Percentiles rank a stretch among this genome's conserved stretches.
phyloP scores from a whole-genome alignment of 345 rosid species.

The Geranium rotundifolium region DNA sequence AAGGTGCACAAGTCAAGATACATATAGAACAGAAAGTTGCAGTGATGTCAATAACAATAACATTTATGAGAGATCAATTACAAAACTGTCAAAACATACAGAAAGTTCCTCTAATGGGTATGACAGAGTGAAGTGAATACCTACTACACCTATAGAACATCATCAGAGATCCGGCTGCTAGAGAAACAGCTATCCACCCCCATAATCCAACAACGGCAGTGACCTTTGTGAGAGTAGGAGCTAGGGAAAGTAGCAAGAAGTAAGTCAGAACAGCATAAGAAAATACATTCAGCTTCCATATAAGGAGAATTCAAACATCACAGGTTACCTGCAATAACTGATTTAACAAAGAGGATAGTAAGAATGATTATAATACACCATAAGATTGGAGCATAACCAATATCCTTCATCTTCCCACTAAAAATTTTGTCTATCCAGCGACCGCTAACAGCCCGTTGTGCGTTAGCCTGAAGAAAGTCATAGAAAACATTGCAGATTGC shows the following conservation, averaged over 20 bases:
- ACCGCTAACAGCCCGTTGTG: conserved; percentile 30
- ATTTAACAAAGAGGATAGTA: conserved; percentile 57
- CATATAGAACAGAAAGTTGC: background rate
- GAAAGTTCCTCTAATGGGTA: background rate
- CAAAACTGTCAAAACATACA: background rate
- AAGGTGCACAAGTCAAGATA: background rate
- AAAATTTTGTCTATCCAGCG: conserved; percentile 36
- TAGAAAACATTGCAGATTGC: background rate
- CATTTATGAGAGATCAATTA: background rate
- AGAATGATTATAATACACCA: conserved; percentile 33
- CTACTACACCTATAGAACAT: conserved; percentile 66
- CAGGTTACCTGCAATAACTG: conserved; percentile 46
- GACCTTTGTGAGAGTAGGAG: conserved; percentile 66
- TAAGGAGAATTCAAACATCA: conserved; percentile 3
- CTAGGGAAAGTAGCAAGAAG: conserved; percentile 29
- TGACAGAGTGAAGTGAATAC: conserved; percentile 30
- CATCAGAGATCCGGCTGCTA: conserved; percentile 45
- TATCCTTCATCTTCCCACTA: conserved; percentile 37
- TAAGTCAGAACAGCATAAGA: background rate
- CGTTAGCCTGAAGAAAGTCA: conserved; percentile 43
- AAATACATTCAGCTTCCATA: background rate
- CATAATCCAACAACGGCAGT: conserved; percentile 82
- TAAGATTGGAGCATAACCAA: conserved; percentile 71
- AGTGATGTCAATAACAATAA: too few relatives aligned
- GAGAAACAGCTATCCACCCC: conserved; percentile 65